Evolutionary conservation across 306 rosid genomes (phyloP), one percentile per base, ranked within the genome.

Genomic region (Urtica urens): DNA sequence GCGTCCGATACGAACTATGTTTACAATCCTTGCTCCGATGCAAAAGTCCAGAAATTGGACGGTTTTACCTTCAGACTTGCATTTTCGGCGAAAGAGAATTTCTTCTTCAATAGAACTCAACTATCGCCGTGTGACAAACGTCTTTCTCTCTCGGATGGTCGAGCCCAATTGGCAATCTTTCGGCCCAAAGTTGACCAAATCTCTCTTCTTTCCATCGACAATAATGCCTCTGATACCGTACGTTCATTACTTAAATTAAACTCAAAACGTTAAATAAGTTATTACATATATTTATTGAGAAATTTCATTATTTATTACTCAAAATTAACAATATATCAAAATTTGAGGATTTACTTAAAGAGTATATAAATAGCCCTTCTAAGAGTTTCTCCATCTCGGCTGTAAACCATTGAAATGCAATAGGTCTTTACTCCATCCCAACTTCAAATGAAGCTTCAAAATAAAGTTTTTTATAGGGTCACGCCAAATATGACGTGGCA

Each of bases 101-200:
- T 79, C 72, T 46, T 23, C 12, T 64, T 47, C 29, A 72, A 57
- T 67, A 50, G 69, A 49, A 72, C 83, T 1, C 97, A 84, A 51
- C 80, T 84, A 61, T 84, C 97, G 0, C 95, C 95, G 2, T 90
- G 97, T 40, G 97, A 90, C 62, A n/a, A 2, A 6, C 94, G 85
- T 23, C 81, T 81, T 0, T 28, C 60, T 9, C 77, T 84, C 11
- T 1, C 77, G 1, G 27, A 6, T 19, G 53, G 67, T 49, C 67
- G 33, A 11, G 87, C 94, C 18, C 74, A 66, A 13, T 60, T 77
- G 37, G 76, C 83, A 11, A 30, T 72, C 11, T 85, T 84, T 42
- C 72, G 95, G 73, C 95, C 97, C 3, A 77, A 55, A 37, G 83
- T 84, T 2, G 95, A 90, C 20, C 79, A 84, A 55, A 72, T 77